Evolutionary conservation across 768 basidiomycete genomes (phyloP), one percentile per base, ranked within the genome.

Genomic region (Coprinellus micaceus): DNA sequence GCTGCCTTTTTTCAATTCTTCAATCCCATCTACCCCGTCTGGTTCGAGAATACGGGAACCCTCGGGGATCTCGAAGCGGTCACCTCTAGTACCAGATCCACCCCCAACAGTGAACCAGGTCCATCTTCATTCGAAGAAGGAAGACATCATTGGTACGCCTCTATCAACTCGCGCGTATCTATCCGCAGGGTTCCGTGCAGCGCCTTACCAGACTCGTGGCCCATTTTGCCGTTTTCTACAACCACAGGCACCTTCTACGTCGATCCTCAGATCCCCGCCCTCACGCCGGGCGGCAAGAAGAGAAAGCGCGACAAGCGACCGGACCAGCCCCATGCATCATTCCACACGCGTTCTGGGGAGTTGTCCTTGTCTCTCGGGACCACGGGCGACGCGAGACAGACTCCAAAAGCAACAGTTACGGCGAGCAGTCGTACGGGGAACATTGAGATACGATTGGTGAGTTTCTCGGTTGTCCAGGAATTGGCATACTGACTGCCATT

Each of bases 51-150:
- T 33, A 6, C 33, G 33, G 13, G 33, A 33, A 26, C n/a, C 49
- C 4, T 51, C 49, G 4, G 21, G 4, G 30, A 28, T 33, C 15
- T 6, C 29, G 12, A 24, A 26, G 15, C 7, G 3, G 17, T 21
- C 47, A 80, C 77, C 79, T 77, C 73, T 80, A 77, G 78, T 80
- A 12, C 33, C 9, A 51, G 49, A 51, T 51, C 49, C 49, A 21
- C 54, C 62, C 25, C 62, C 67, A 26, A 63, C 66, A 4, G 67
- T 67, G 10, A 70, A 69, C 29, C 71, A 73, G 44, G 61, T 74
- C 11, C 72, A 72, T 45, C 58, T 75, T 22, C 58, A 52, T 40
- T 67, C 69, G 51, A 64, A 64, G 39, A 63, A 69, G 52, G 63
- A 68, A 24, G 63, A 67, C 53, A 70, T 77, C 24, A 64, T 63